A percentile compares a stretch with the other conserved stretches of the same genome.
Evolutionary conservation across 371 early-diverging fungal species (phyloP).

Genomic region (Apophysomyces variabilis): DNA sequence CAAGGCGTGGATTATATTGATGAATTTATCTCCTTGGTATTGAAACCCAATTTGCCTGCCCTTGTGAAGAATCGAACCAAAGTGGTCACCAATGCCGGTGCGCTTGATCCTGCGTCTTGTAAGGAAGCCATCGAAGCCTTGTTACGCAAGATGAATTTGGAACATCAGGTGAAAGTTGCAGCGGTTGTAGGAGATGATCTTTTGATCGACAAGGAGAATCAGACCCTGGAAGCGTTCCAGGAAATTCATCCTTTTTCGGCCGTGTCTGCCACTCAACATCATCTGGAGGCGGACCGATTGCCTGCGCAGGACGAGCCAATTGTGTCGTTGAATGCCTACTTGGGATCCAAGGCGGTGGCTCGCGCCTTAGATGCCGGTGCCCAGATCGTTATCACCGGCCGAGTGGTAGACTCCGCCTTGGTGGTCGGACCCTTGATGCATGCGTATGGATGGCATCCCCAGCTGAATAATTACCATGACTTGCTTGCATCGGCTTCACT

Average conservation of each 20-base stretch:
- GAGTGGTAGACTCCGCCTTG: slow-evolving; percentile 74
- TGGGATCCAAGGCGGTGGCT: slow-evolving; percentile 64
- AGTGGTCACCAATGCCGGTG: slow-evolving; percentile 79
- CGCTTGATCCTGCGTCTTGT: slow-evolving; percentile 69
- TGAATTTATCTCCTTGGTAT: slow-evolving; percentile 65
- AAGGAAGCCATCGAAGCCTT: slow-evolving; percentile 70
- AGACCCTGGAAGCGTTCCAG: slow-evolving; percentile 35
- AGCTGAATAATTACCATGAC: slow-evolving; percentile 54
- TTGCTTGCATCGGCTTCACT: slow-evolving; percentile 71
- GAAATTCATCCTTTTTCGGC: slow-evolving; percentile 58
- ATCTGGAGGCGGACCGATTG: slow-evolving; percentile 53
- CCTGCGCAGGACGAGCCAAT: slow-evolving; percentile 56
- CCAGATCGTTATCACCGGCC: slow-evolving; percentile 75
- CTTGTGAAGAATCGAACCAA: slow-evolving; percentile 65
- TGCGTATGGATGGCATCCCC: slow-evolving; percentile 57
- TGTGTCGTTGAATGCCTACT: slow-evolving; percentile 68
- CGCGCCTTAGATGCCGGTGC: slow-evolving; percentile 68
- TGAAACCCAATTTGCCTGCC: slow-evolving; percentile 56
- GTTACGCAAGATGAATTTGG: slow-evolving; percentile 53
- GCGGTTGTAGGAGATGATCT: slow-evolving; percentile 75
- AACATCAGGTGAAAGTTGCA: slow-evolving; percentile 54
- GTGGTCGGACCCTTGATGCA: slow-evolving; percentile 65
- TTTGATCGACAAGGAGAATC: slow-evolving; percentile 32
- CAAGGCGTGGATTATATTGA: slow-evolving; percentile 66
- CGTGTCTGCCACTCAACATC: slow-evolving; percentile 43